These are phyloP conservation scores for Borovskyia barvae DNA, from an alignment of 208 protist genomes.

Conservation along the genomic window DNA sequence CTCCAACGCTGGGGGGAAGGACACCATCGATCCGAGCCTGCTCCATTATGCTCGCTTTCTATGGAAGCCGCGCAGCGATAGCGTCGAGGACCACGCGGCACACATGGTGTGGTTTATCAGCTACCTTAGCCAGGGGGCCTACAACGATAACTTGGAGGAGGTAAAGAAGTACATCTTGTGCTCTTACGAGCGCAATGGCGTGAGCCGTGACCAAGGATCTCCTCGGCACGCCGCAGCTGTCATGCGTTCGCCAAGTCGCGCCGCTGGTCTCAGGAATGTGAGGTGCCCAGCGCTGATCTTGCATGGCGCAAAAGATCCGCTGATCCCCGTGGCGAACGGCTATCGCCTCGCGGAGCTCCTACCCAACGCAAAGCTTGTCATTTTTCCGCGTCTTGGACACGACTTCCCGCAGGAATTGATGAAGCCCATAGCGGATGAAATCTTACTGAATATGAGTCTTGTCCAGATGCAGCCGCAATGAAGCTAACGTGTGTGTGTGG, in stretches of 20 bases:
- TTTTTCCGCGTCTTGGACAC: slow-evolving; percentile 69
- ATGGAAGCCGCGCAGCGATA: slow-evolving; percentile 34
- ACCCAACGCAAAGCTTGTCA: slow-evolving; percentile 57
- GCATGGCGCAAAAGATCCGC: slow-evolving; percentile 58
- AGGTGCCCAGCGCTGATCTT: slow-evolving; percentile 52
- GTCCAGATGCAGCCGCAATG: too few species aligned
- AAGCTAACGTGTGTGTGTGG: too few species aligned
- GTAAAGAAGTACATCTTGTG: slow-evolving; percentile 23
- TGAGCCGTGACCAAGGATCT: slow-evolving; percentile 24
- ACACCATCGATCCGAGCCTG: slow-evolving; percentile 36
- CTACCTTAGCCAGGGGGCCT: slow-evolving; percentile 38
- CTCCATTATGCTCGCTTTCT: slow-evolving; percentile 36
- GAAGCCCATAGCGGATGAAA: slow-evolving; percentile 38
- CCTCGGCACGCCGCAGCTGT: slow-evolving; percentile 60
- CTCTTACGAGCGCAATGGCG: slow-evolving; percentile 32
- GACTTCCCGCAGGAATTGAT: slow-evolving; percentile 39
- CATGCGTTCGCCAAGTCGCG: slow-evolving; percentile 49
- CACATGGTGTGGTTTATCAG: slow-evolving; percentile 41
- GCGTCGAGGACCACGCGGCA: slow-evolving; percentile 37
- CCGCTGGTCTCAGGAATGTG: slow-evolving; percentile 32
- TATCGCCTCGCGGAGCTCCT: slow-evolving; percentile 47
- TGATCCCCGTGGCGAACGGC: slow-evolving; percentile 69
- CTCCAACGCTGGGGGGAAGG: slow-evolving; percentile 43
- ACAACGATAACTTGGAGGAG: slow-evolving; percentile 20
- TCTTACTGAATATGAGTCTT: slow-evolving; percentile 45